phyloP scores from a whole-genome alignment of 2,329 filamentous ascomycete genomes.

The Cyphellophora attinorum region DNA sequence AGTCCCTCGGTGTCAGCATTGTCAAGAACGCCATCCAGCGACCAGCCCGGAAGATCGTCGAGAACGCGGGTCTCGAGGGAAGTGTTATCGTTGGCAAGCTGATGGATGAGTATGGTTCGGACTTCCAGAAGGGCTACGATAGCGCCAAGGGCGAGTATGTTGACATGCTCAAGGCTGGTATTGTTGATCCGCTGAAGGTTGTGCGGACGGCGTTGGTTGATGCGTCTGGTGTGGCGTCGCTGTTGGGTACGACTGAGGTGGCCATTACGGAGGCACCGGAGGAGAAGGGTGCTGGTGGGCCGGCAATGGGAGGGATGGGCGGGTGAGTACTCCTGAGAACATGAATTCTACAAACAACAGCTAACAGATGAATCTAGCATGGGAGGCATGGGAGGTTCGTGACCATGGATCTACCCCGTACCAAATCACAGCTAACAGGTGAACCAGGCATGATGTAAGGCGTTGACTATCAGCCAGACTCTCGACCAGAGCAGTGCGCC shows the following conservation, averaged over 20 bases:
- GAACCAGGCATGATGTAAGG: too few species aligned
- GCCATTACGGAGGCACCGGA: slow-evolving; percentile 93
- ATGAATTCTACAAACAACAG: too few species aligned
- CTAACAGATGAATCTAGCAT: too few species aligned
- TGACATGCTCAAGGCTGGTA: slow-evolving; percentile 95
- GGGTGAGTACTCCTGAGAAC: too few species aligned
- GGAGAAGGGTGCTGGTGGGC: slow-evolving; percentile 63
- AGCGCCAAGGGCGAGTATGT: slow-evolving; percentile 95
- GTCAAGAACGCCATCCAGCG: slow-evolving; percentile 97
- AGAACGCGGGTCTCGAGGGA: slow-evolving; percentile 94
- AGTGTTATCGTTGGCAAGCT: slow-evolving; percentile 97
- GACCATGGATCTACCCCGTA: too few species aligned
- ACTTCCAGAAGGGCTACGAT: slow-evolving; percentile 99
- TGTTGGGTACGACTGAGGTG: slow-evolving; percentile 95
- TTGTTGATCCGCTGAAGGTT: slow-evolving; percentile 98
- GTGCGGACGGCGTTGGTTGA: slow-evolving; percentile 93
- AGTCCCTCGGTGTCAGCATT: slow-evolving; percentile 95
- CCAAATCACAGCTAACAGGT: too few species aligned
- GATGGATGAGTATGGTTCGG: slow-evolving; percentile 77
- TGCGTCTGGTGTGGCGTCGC: slow-evolving; percentile 88
- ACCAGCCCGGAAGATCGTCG: slow-evolving; percentile 87
- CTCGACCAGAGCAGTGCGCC: too few species aligned
- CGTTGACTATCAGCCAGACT: too few species aligned
- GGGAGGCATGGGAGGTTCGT: slow-evolving; percentile 14
- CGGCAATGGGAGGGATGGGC: slow-evolving; percentile 52